Conservation (phyloP, 2,329 filamentous ascomycete species). For the Monascus ruber region DNA sequence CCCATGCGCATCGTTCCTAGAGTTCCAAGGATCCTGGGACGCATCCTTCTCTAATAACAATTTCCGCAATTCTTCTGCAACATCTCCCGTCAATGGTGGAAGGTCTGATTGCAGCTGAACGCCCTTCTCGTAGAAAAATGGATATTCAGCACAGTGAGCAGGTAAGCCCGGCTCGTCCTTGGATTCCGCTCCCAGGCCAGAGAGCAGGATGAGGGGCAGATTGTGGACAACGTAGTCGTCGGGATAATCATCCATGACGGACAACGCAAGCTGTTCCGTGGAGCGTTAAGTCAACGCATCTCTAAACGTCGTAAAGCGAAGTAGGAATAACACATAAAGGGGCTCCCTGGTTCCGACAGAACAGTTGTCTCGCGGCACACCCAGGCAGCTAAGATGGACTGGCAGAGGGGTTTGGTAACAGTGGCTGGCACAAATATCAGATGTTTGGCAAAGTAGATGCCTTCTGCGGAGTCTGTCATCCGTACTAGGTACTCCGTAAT, state of each 20-base stretch:
- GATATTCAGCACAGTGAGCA: constrained; percentile 30
- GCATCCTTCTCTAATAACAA: constrained; percentile 58
- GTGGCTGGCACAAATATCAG: too few relatives aligned
- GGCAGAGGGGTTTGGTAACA: too few relatives aligned
- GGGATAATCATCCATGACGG: constrained; percentile 38
- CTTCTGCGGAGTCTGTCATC: too few relatives aligned
- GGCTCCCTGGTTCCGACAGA: not conserved
- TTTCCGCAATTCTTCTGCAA: constrained; percentile 53
- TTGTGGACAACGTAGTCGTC: constrained; percentile 73
- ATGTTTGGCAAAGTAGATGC: too few relatives aligned
- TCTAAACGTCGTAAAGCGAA: constrained; percentile 5
- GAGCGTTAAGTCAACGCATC: constrained; percentile 22
- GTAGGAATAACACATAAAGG: not conserved
- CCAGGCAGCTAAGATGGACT: too few relatives aligned
- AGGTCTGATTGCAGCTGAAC: constrained; percentile 59
- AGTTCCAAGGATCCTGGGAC: constrained; percentile 55
- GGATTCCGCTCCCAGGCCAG: constrained; percentile 50
- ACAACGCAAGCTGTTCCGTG: constrained; percentile 12
- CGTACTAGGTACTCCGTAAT: too few relatives aligned
- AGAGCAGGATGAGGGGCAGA: constrained; percentile 70
- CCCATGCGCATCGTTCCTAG: constrained; percentile 37
- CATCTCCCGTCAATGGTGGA: constrained; percentile 52
- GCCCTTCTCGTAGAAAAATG: constrained; percentile 45
- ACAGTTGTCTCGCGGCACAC: not conserved
- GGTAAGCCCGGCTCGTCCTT: constrained; percentile 19